These are phyloP conservation scores for Ceratobasidium papillatum DNA, from an alignment of 1,284 basidiomycete species.

Conservation along the genomic window DNA sequence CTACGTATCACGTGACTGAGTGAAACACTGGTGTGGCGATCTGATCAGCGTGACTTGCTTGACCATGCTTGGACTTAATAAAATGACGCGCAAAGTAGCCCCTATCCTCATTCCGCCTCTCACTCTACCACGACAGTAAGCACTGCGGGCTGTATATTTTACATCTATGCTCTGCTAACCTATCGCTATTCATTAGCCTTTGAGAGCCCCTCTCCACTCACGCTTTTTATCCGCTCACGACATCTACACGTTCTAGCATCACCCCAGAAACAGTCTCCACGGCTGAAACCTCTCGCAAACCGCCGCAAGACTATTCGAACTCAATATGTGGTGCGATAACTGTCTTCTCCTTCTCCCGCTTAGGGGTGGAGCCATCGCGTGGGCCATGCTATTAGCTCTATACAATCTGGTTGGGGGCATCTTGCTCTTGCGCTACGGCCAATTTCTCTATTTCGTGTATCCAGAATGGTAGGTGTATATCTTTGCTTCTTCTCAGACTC, in stretches of 20 bases:
- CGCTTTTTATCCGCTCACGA: slow-evolving; percentile 6
- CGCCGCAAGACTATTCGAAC: background rate
- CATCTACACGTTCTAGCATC: background rate
- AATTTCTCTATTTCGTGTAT: slow-evolving; percentile 73
- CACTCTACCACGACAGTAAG: background rate
- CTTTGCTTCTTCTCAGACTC: background rate
- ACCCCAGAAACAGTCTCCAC: slow-evolving; percentile 14
- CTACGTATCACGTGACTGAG: background rate
- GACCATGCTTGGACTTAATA: slow-evolving; percentile 16
- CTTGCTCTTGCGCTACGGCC: slow-evolving; percentile 70
- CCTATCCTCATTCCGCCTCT: slow-evolving; percentile 30
- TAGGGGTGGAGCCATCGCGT: slow-evolving; percentile 76
- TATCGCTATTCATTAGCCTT: background rate
- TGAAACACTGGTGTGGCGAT: slow-evolving; percentile 8
- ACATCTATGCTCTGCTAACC: background rate
- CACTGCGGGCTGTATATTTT: background rate
- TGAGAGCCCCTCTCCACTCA: background rate
- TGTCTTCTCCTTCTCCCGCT: slow-evolving; percentile 44
- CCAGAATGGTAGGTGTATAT: slow-evolving; percentile 67
- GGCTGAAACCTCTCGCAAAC: slow-evolving; percentile 18
- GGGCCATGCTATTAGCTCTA: slow-evolving; percentile 70
- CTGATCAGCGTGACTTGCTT: slow-evolving; percentile 8
- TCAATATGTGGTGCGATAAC: slow-evolving; percentile 44
- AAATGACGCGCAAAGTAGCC: slow-evolving; percentile 26
- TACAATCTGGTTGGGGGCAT: slow-evolving; percentile 76